Evolutionary conservation across 805 yeast genomes (phyloP).

Genomic region (Brettanomyces bruxellensis): DNA sequence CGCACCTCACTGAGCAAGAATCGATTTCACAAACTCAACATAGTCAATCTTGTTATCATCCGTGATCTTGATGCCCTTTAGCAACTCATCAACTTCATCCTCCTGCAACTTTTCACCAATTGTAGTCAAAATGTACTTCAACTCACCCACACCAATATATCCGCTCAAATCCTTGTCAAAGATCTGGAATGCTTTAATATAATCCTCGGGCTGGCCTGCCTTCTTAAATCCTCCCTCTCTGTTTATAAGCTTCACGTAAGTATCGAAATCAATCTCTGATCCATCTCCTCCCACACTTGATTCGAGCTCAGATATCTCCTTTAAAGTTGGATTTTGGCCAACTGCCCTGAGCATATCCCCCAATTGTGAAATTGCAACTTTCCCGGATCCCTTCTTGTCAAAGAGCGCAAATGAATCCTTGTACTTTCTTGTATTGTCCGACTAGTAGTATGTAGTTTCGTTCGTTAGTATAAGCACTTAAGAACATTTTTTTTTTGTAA

Average conservation of each 20-base stretch:
- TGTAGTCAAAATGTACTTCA: slow-evolving; percentile 88
- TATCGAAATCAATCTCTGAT: slow-evolving; percentile 58
- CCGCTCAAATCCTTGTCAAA: slow-evolving; percentile 96
- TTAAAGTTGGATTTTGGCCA: slow-evolving; percentile 96
- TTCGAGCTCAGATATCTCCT: slow-evolving; percentile 64
- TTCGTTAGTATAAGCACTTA: too few relatives aligned
- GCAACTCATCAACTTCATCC: slow-evolving; percentile 87
- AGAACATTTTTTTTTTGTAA: too few relatives aligned
- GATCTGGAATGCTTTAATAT: slow-evolving; percentile 92
- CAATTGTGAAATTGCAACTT: slow-evolving; percentile 71
- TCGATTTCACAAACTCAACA: slow-evolving; percentile 87
- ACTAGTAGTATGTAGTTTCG: too few relatives aligned
- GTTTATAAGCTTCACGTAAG: slow-evolving; percentile 66
- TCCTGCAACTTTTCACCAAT: slow-evolving; percentile 91
- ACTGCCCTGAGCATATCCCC: slow-evolving; percentile 95
- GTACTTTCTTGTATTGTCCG: slow-evolving; percentile 29
- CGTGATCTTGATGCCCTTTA: slow-evolving; percentile 91
- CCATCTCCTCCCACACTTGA: slow-evolving; percentile 12
- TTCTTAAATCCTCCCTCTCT: slow-evolving; percentile 86
- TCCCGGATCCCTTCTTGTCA: slow-evolving; percentile 93
- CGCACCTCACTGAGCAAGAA: slow-evolving; percentile 64
- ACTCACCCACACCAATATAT: slow-evolving; percentile 93
- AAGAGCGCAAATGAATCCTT: slow-evolving; percentile 95
- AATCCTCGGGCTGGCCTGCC: slow-evolving; percentile 85
- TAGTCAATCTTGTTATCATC: slow-evolving; percentile 93